Conservation (phyloP, 2,329 filamentous ascomycete species). For the Lasiodiplodia sp. region DNA sequence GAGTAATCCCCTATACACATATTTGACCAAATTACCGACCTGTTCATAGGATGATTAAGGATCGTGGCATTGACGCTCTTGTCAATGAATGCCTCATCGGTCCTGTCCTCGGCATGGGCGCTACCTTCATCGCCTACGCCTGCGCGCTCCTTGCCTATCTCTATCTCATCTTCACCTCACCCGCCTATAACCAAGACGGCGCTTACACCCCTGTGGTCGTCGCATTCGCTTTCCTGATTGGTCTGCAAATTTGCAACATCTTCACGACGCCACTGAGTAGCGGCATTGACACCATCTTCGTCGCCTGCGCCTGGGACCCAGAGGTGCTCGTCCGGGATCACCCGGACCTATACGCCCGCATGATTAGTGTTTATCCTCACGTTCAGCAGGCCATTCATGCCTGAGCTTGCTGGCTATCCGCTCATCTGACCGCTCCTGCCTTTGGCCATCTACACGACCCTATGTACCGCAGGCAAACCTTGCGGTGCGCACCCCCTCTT, state of each 20-base stretch:
- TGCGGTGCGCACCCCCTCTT: too few species aligned
- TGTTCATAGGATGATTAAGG: conserved; percentile 74
- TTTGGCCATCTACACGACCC: too few species aligned
- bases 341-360: conserved; percentile 78
- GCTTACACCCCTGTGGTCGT: conserved; percentile 79
- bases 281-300: conserved; percentile 92
- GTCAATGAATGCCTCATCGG: conserved; percentile 83
- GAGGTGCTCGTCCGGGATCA: conserved; percentile 82
- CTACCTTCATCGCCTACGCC: conserved; percentile 82
- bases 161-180: conserved; percentile 84
- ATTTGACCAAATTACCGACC: background rate
- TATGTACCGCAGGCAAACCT: too few species aligned
- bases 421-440: background rate
- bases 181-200: conserved; percentile 73
- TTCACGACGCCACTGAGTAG: conserved; percentile 88
- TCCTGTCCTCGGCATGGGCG: conserved; percentile 73
- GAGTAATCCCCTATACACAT: conserved; percentile 37
- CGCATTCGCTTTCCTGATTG: conserved; percentile 87
- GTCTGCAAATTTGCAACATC: conserved; percentile 86
- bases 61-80: conserved; percentile 88
- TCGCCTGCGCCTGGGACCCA: conserved; percentile 73
- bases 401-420: conserved; percentile 19
- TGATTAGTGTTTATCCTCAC: conserved; percentile 83
- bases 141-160: conserved; percentile 84
- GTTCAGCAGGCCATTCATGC: conserved; percentile 80